Evolutionary conservation across 331 rosid species (phyloP), one percentile per base, ranked within the genome.

Genomic region (Telfairia occidentalis): DNA sequence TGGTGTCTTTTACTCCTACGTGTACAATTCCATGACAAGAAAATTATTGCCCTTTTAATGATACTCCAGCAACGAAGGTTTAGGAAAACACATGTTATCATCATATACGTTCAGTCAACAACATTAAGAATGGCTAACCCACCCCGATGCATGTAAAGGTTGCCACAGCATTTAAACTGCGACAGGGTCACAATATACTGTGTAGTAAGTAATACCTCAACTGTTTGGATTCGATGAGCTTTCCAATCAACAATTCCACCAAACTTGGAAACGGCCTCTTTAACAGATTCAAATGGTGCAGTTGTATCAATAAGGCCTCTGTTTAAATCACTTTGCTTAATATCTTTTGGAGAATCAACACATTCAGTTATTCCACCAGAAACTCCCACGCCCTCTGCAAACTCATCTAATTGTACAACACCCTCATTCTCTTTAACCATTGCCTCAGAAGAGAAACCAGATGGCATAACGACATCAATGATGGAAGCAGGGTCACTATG

Each of bases 181-280:
- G 30, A 48, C 34, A 71, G 43, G 45, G 16, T 71, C n/a, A 71
- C 60, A 48, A 30, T 28, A 16, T 71, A 54, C n/a, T n/a, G 34
- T 21, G 30, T 35, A 18, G 53, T 26, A 53, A 78, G 63, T 60
- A 45, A 75, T 86, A 87, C 99, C 99, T 95, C 97, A 63, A 90
- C 96, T 35, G 93, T 90, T 79, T 89, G 96, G 73, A 89, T 80
- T 83, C 86, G 90, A 72, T 95, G 99, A 75, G 97, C 97, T 84
- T 95, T 95, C 99, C 99, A 95, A 82, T 95, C 97, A 78, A 92
- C 97, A 86, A 95, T 92, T 73, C 97, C 97, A 77, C 99, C 99
- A 83, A 87, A 92, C 82, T 90, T 95, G 55, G 97, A 90, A 79
- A 95, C 99, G 69, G 97, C 99, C 83, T 87, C 97, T 84, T 95